Evolutionary conservation across 345 rosid species (phyloP).

Genomic region (Stellera chamaejasme): DNA sequence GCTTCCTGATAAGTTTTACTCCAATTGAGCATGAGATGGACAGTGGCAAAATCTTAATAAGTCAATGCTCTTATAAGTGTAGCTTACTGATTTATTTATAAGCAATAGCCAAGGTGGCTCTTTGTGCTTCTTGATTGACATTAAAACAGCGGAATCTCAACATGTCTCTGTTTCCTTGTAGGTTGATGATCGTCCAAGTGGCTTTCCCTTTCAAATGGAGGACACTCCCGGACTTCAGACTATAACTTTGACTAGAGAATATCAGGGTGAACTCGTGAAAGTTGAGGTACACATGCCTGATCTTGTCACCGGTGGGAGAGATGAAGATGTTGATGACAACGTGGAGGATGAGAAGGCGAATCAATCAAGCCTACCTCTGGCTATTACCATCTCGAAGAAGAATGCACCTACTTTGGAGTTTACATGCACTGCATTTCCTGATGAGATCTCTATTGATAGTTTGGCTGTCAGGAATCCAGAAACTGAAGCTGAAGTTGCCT

Average conservation of each 20-base stretch:
- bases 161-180: constrained; percentile 9
- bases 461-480: constrained; percentile 49
- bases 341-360: constrained; percentile 34
- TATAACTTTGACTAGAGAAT: constrained; percentile 52
- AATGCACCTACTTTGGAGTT: constrained; percentile 56
- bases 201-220: constrained; percentile 72
- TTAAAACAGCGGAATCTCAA: no score
- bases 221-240: constrained; percentile 61
- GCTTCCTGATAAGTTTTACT: no score
- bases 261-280: constrained; percentile 53
- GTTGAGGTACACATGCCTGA: constrained; percentile 89
- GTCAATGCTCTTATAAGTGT: no score
- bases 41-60: no score
- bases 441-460: constrained; percentile 52
- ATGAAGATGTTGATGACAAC: constrained; percentile 24
- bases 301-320: constrained; percentile 54
- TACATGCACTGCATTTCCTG: constrained; percentile 53
- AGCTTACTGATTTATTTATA: no score
- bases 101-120: no score
- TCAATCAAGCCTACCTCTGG: constrained; percentile 53
- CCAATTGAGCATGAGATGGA: no score
- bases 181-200: constrained; percentile 56
- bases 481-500: constrained; percentile 46
- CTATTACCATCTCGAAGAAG: constrained; percentile 56
- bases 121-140: no score